Percentiles rank a stretch among this genome's conserved stretches.
These are phyloP conservation scores for Geranium rotundifolium DNA, from an alignment of 345 rosid genomes.

Conservation along the genomic window DNA sequence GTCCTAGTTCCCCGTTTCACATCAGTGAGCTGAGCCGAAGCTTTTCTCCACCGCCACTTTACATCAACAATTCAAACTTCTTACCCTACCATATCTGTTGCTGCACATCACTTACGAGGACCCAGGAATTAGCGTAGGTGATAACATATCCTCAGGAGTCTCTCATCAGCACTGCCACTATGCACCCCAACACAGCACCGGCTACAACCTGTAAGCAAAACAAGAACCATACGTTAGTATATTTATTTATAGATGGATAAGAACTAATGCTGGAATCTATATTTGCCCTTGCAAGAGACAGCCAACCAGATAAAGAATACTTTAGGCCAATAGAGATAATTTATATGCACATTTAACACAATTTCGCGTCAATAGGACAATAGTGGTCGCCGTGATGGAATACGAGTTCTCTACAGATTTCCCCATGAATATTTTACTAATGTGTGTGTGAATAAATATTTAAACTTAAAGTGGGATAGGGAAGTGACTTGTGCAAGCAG, in stretches of 20 bases:
- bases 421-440: not conserved
- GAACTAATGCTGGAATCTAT: not conserved
- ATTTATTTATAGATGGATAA: slow-evolving; percentile 3
- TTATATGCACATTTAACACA: not conserved
- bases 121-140: not conserved
- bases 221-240: not conserved
- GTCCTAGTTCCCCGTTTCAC: not conserved
- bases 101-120: too few relatives aligned
- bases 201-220: slow-evolving; percentile 54
- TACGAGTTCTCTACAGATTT: too few relatives aligned
- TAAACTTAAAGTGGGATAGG: not conserved
- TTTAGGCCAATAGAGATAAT: too few relatives aligned
- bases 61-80: not conserved
- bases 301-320: too few relatives aligned
- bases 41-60: not conserved
- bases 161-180: slow-evolving; percentile 70
- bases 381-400: too few relatives aligned
- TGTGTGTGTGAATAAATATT: not conserved
- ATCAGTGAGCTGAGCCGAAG: not conserved
- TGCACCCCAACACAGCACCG: slow-evolving; percentile 65
- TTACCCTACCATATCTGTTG: too few relatives aligned
- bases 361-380: too few relatives aligned
- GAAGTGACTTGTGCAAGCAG: not conserved
- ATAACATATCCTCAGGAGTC: not conserved
- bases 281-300: not conserved